These are phyloP conservation scores for Elsinoe australis DNA, from an alignment of 2,329 filamentous ascomycete species.

Conservation along the genomic window DNA sequence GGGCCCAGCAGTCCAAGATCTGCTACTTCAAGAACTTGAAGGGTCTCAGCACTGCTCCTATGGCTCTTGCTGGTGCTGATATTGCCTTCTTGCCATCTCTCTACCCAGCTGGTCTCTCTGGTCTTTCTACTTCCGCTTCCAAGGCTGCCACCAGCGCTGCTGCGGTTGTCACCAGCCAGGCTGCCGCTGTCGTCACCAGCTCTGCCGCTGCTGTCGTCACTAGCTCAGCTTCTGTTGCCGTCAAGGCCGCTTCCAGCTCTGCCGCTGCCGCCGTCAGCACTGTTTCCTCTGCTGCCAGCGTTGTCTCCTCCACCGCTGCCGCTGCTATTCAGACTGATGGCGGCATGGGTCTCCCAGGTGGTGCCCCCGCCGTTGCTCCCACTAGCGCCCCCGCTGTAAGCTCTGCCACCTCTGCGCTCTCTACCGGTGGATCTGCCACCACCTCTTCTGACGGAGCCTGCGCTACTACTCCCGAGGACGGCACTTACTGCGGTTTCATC, in stretches of 20 bases:
- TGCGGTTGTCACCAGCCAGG: constrained; percentile 1
- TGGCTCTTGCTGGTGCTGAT: constrained; percentile 2
- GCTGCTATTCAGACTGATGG: neutral
- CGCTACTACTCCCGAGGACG: constrained; percentile 27
- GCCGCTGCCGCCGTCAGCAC: constrained; percentile 18
- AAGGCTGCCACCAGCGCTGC: constrained; percentile 16
- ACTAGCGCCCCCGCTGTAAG: neutral
- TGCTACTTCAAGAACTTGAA: constrained; percentile 16
- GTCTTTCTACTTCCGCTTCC: constrained; percentile 15
- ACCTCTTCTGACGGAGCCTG: constrained; percentile 27
- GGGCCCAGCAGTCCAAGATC: constrained; percentile 12
- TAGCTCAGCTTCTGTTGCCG: neutral
- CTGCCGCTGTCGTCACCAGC: neutral
- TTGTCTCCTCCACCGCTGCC: neutral
- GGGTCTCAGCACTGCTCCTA: constrained; percentile 11
- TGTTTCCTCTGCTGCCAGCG: constrained; percentile 18
- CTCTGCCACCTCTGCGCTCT: constrained; percentile 7
- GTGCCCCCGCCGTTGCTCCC: neutral
- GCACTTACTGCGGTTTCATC: constrained; percentile 34
- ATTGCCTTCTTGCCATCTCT: constrained; percentile 3
- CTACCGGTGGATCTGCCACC: constrained; percentile 18
- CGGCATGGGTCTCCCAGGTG: neutral
- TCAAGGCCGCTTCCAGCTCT: constrained; percentile 4
- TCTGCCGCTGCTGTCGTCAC: neutral
- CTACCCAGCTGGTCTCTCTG: constrained; percentile 17